Conservation (phyloP, 805 yeast species). For the Myxozyma sirexii region DNA sequence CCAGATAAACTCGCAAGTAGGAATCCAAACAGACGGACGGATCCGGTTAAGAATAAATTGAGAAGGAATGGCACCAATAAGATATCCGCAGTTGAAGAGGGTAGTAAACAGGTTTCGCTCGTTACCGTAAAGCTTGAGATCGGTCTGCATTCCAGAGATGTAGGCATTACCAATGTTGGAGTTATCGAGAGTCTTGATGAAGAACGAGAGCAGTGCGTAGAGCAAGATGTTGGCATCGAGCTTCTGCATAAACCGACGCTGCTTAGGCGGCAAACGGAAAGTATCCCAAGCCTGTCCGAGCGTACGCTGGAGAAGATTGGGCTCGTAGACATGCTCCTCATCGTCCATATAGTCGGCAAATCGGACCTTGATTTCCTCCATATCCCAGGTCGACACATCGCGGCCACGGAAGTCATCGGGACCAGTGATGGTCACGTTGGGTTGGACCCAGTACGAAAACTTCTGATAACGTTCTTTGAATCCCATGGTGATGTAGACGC, state of each 20-base stretch:
- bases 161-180: constrained; percentile 66
- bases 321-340: constrained; percentile 13
- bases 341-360: constrained; percentile 20
- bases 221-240: constrained; percentile 43
- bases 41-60: constrained; percentile 40
- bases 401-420: constrained; percentile 25
- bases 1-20: constrained; percentile 35
- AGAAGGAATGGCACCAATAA: constrained; percentile 42
- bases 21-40: constrained; percentile 39
- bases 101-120: constrained; percentile 60
- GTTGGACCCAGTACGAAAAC: constrained; percentile 7
- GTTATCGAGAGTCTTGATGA: constrained; percentile 60
- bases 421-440: constrained; percentile 13
- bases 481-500: background rate
- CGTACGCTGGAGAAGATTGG: constrained; percentile 10
- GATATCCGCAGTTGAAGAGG: constrained; percentile 62
- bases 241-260: constrained; percentile 43
- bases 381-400: constrained; percentile 5
- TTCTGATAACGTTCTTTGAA: background rate
- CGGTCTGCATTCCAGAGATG: constrained; percentile 64
- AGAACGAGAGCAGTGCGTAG: constrained; percentile 46
- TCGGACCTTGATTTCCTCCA: constrained; percentile 15
- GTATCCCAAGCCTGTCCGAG: constrained; percentile 34
- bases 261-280: constrained; percentile 37
- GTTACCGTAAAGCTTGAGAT: constrained; percentile 58